These are phyloP conservation scores for Biscutella auriculata DNA, from an alignment of 441 rosid species.

Conservation along the genomic window DNA sequence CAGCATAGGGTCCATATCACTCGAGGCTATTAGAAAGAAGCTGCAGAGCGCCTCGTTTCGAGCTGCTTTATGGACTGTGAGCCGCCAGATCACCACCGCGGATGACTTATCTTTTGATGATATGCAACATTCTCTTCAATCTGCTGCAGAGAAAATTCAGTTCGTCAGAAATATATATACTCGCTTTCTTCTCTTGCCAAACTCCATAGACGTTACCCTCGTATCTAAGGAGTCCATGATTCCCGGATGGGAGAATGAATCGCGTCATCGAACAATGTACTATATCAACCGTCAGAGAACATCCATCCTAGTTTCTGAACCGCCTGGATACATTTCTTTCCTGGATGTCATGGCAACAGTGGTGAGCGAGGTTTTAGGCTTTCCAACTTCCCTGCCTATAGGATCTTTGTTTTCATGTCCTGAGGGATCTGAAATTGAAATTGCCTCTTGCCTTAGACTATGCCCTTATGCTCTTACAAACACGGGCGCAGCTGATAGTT, in stretches of 20 bases:
- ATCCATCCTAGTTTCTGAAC: slow-evolving; percentile 68
- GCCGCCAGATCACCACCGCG: slow-evolving; percentile 18
- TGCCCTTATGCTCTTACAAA: slow-evolving; percentile 41
- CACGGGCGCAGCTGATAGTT: slow-evolving; percentile 32
- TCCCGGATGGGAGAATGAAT: slow-evolving; percentile 60
- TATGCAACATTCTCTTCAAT: slow-evolving; percentile 39
- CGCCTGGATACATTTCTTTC: slow-evolving; percentile 65
- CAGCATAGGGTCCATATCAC: slow-evolving; percentile 48
- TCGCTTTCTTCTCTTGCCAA: slow-evolving; percentile 67
- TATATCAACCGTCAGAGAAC: slow-evolving; percentile 46
- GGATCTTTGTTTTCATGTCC: slow-evolving; percentile 73
- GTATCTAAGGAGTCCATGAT: slow-evolving; percentile 40
- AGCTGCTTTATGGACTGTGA: slow-evolving; percentile 57
- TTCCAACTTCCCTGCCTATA: slow-evolving; percentile 59
- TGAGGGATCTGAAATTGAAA: slow-evolving; percentile 65
- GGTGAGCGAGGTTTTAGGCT: slow-evolving; percentile 76
- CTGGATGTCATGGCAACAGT: slow-evolving; percentile 71
- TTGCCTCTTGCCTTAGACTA: slow-evolving; percentile 46
- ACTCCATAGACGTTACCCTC: slow-evolving; percentile 53
- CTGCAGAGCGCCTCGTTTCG: slow-evolving; percentile 64
- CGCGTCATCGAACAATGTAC: slow-evolving; percentile 59
- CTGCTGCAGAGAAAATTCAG: slow-evolving; percentile 56
- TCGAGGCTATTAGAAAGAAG: slow-evolving; percentile 45
- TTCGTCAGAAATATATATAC: slow-evolving; percentile 66
- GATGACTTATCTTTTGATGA: slow-evolving; percentile 34